A percentile compares a stretch with the other conserved stretches of the same genome.
phyloP scores from a whole-genome alignment of 108 stramenopile genomes.

The Cyclostephanos tholiformis region DNA sequence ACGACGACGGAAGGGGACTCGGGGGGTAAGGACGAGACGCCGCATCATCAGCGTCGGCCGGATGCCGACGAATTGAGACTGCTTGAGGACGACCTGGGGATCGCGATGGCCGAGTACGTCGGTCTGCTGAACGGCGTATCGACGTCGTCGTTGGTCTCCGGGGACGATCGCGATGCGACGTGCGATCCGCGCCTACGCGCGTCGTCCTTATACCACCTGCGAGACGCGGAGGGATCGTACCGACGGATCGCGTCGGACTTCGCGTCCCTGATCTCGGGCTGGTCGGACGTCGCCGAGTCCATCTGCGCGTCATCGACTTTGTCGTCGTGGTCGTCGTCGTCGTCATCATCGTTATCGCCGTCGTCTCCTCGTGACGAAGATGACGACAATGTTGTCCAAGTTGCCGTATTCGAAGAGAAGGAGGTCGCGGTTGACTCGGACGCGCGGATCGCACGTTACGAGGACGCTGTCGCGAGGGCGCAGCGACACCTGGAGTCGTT shows the following conservation, averaged over 20 bases:
- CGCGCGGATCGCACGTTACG: conserved; percentile 14
- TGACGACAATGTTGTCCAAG: neutral
- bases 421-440: neutral
- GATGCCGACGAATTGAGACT: too few species aligned
- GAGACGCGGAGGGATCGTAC: conserved; percentile 33
- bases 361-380: neutral
- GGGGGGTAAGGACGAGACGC: too few species aligned
- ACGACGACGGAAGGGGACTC: too few species aligned
- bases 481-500: conserved; percentile 39
- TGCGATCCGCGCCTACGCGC: neutral
- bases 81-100: too few species aligned
- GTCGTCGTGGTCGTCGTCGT: neutral
- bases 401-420: neutral
- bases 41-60: too few species aligned
- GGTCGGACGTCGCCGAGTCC: conserved; percentile 27
- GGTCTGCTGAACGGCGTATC: too few species aligned
- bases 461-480: conserved; percentile 13
- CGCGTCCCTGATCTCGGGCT: conserved; percentile 22
- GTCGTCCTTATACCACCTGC: conserved; percentile 10
- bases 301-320: neutral
- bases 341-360: neutral
- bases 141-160: too few species aligned
- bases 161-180: neutral
- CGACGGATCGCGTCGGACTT: conserved; percentile 29
- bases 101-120: too few species aligned